Evolutionary conservation across 1,284 basidiomycete genomes (phyloP).

Genomic region (Trichosporon coremiiforme): DNA sequence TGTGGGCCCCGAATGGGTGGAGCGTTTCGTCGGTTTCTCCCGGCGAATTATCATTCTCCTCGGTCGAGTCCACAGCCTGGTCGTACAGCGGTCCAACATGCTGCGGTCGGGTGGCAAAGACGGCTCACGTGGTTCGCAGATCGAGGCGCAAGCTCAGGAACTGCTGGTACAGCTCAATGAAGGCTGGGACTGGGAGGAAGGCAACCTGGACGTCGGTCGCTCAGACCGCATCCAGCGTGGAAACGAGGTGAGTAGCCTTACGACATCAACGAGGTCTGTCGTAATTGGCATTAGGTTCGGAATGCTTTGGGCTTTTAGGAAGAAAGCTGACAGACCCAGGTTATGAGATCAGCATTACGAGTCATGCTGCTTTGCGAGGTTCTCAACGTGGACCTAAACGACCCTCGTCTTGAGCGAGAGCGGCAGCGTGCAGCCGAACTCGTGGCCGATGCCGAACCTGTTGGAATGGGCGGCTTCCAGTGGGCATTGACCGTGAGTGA

Average conservation of each 20-base stretch:
- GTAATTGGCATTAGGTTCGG: background rate
- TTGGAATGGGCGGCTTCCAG: constrained; percentile 28
- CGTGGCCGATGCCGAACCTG: constrained; percentile 29
- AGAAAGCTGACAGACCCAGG: constrained; percentile 8
- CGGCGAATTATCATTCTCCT: constrained; percentile 30
- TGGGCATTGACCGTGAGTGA: constrained; percentile 29
- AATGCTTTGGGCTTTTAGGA: background rate
- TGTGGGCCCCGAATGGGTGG: constrained; percentile 33
- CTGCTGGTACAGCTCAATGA: constrained; percentile 22
- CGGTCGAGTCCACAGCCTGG: constrained; percentile 30
- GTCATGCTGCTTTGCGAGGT: constrained; percentile 34
- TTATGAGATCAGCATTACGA: constrained; percentile 28
- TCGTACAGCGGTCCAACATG: constrained; percentile 25
- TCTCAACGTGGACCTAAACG: constrained; percentile 26
- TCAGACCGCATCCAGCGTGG: constrained; percentile 31
- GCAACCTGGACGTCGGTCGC: constrained; percentile 26
- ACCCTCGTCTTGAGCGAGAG: constrained; percentile 23
- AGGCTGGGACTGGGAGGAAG: constrained; percentile 27
- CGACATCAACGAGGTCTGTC: constrained; percentile 5
- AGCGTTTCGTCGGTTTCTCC: constrained; percentile 33
- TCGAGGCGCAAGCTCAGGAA: constrained; percentile 26
- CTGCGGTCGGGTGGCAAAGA: constrained; percentile 22
- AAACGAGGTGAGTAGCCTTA: constrained; percentile 27
- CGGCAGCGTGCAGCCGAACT: constrained; percentile 27
- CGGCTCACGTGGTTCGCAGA: constrained; percentile 14